Conservation (phyloP, 441 rosid species). For the Manihot esculenta region DNA sequence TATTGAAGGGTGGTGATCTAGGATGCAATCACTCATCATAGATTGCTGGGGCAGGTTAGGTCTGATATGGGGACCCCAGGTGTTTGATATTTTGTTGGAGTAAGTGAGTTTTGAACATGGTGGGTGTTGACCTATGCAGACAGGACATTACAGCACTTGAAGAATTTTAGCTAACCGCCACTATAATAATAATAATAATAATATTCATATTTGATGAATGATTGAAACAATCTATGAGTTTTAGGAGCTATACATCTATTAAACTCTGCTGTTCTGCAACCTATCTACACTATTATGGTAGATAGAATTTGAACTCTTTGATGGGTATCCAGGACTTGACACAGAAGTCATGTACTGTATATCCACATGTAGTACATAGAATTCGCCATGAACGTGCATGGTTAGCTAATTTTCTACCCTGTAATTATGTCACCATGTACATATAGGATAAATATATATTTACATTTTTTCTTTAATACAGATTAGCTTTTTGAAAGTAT, state of each 20-base stretch:
- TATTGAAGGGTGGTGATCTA: constrained; percentile 11
- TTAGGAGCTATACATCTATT: constrained; percentile 7
- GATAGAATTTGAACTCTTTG: not conserved
- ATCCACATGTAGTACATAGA: too few species aligned
- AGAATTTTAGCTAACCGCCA: constrained; percentile 19
- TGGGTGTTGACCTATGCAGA: constrained; percentile 40
- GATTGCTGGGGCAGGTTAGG: constrained; percentile 1
- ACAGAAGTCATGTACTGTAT: too few species aligned
- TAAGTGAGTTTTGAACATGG: constrained; percentile 27
- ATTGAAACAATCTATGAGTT: constrained; percentile 27
- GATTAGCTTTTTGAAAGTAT: too few species aligned
- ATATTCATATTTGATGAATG: constrained; percentile 17
- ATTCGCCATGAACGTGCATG: not conserved
- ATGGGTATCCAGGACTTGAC: not conserved
- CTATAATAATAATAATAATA: not conserved
- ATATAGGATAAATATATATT: too few species aligned
- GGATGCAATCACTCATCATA: not conserved
- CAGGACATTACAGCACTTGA: not conserved
- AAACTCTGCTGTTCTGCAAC: too few species aligned
- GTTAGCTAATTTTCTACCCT: not conserved
- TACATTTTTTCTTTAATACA: too few species aligned
- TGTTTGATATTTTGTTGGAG: constrained; percentile 19
- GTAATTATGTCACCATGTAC: constrained; percentile 9
- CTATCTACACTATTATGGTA: too few species aligned
- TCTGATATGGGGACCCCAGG: constrained; percentile 19